Conservation (phyloP, 2,329 filamentous ascomycete genomes). For the Metarhizium humberi region DNA sequence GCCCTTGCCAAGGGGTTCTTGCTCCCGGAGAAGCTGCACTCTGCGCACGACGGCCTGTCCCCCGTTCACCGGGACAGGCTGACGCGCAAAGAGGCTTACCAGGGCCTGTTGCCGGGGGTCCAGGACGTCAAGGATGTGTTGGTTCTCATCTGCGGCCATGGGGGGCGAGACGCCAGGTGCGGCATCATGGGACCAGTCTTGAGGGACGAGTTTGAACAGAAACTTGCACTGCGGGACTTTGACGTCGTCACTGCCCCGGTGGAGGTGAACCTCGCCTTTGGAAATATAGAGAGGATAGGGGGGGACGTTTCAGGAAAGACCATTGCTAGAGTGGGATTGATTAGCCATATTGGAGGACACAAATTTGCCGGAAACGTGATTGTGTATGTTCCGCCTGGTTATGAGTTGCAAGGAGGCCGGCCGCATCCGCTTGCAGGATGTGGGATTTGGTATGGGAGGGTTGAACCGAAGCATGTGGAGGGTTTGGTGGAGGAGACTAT, state of each 20-base stretch:
- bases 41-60: constrained; percentile 49
- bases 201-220: constrained; percentile 56
- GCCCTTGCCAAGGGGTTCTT: constrained; percentile 57
- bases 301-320: constrained; percentile 9
- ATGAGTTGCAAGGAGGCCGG: constrained; percentile 29
- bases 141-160: constrained; percentile 86
- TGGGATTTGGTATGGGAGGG: constrained; percentile 75
- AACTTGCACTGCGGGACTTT: constrained; percentile 41
- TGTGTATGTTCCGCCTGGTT: constrained; percentile 59
- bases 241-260: constrained; percentile 38
- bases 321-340: constrained; percentile 55
- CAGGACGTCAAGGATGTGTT: constrained; percentile 56
- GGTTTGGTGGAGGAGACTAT: constrained; percentile 67
- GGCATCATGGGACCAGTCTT: constrained; percentile 71
- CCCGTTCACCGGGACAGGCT: constrained; percentile 46
- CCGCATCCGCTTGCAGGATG: constrained; percentile 55
- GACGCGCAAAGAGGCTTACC: constrained; percentile 42
- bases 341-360: constrained; percentile 77
- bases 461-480: constrained; percentile 67
- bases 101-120: constrained; percentile 43
- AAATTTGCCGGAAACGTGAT: constrained; percentile 83
- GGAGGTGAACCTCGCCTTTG: constrained; percentile 15
- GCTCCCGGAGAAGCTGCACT: constrained; percentile 52
- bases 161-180: constrained; percentile 71
- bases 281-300: constrained; percentile 10